phyloP scores from a whole-genome alignment of 495 filamentous ascomycete species.

The Tuber indicum region DNA sequence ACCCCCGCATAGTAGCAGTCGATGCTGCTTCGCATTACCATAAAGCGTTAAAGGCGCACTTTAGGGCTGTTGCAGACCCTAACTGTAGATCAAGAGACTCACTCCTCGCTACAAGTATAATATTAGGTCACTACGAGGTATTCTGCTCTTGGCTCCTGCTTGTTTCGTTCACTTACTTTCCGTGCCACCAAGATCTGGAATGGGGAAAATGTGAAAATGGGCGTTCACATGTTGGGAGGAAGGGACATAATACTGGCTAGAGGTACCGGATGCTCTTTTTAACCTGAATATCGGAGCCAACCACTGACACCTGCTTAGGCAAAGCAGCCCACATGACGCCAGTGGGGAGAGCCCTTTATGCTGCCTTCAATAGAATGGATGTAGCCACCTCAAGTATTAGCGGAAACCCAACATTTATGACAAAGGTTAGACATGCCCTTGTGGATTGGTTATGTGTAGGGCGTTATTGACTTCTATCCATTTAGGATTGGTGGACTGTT shows the following conservation, averaged over 20 bases:
- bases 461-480: neutral
- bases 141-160: neutral
- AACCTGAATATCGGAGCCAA: neutral
- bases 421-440: slow-evolving; percentile 19
- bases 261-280: slow-evolving; percentile 17
- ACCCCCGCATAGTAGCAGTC: slow-evolving; percentile 28
- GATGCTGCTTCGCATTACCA: slow-evolving; percentile 37
- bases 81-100: slow-evolving; percentile 18
- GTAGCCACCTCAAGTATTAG: slow-evolving; percentile 36
- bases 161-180: slow-evolving; percentile 14
- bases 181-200: slow-evolving; percentile 32
- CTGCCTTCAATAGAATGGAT: slow-evolving; percentile 36
- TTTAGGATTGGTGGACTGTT: slow-evolving; percentile 40
- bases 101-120: slow-evolving; percentile 34
- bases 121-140: slow-evolving; percentile 40
- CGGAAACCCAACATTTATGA: slow-evolving; percentile 39
- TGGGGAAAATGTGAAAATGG: slow-evolving; percentile 40
- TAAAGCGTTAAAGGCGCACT: slow-evolving; percentile 29
- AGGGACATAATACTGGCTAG: slow-evolving; percentile 37
- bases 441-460: neutral
- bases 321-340: slow-evolving; percentile 39
- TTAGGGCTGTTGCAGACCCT: slow-evolving; percentile 23
- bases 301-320: slow-evolving; percentile 26
- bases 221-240: slow-evolving; percentile 38
- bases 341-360: slow-evolving; percentile 36